Conservation (phyloP, 2,329 filamentous ascomycete species). For the Arthrobotrys sinensis region DNA sequence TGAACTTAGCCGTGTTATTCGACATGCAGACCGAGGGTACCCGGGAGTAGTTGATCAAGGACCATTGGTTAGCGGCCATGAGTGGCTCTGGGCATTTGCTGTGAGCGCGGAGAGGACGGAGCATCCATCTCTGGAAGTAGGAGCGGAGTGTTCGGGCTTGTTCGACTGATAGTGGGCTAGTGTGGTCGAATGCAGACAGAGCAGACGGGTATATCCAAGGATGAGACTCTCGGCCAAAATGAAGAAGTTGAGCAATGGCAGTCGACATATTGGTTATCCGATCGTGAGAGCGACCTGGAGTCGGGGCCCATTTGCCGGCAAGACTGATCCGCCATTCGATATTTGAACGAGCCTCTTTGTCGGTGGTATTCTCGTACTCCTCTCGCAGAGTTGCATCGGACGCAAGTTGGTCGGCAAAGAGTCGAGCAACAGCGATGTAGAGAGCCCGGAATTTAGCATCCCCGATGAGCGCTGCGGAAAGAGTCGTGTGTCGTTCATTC, state of each 20-base stretch:
- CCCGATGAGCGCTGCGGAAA: constrained; percentile 68
- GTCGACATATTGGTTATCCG: constrained; percentile 74
- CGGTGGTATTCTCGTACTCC: constrained; percentile 67
- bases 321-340: constrained; percentile 70
- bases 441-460: constrained; percentile 71
- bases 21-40: constrained; percentile 75
- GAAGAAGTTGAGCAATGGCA: constrained; percentile 72
- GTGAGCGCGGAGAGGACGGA: constrained; percentile 72
- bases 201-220: constrained; percentile 31
- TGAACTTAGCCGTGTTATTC: constrained; percentile 71
- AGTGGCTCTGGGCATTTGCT: constrained; percentile 73
- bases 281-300: constrained; percentile 73
- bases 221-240: constrained; percentile 49
- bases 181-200: constrained; percentile 31
- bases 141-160: constrained; percentile 40
- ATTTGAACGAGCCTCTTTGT: constrained; percentile 66
- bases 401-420: constrained; percentile 73
- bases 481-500: constrained; percentile 68
- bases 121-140: constrained; percentile 70
- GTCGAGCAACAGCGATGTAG: constrained; percentile 72
- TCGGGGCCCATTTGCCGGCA: constrained; percentile 76
- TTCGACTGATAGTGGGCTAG: not conserved
- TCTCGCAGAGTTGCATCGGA: constrained; percentile 68
- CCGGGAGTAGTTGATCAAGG: constrained; percentile 73
- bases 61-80: constrained; percentile 69